Evolutionary conservation across 257 asterid genomes (phyloP), one percentile per base, ranked within the genome.

Genomic region (Lycium ferocissimum): DNA sequence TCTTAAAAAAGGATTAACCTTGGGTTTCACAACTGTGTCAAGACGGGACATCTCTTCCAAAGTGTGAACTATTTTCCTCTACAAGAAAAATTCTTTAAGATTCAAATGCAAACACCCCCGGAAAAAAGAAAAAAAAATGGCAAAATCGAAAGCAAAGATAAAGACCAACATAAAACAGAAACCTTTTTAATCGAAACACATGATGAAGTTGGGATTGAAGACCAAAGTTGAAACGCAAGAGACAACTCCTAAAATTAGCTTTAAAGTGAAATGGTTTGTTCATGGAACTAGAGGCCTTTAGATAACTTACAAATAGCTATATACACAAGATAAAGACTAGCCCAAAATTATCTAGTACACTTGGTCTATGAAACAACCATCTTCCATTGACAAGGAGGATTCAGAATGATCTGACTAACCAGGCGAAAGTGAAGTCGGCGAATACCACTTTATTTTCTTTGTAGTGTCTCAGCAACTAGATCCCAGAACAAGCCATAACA

Each of bases 321-420:
- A 3, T 7, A 76, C 14, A 26, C 20, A 51, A 14, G 65, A 51
- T 76, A 53, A 53, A 54, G 26, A 76, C 26, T 76, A 51, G 82
- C 82, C 63, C 49, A 53, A 76, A 76, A 53, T 76, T 65, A 76
- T 15, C 82, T 76, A 14, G 49, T 33, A 53, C 82, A 26, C 47
- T 76, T 63, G 82, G 15, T 76, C 47, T 26, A 4, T 53, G 47
- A 76, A 76, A 26, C 15, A 26, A n/a, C 26, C 65, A 51, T 26
- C 82, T 51, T 76, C 47, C 82, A 15, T 13, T 26, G 62, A 7
- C 65, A 3, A 22, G 26, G 22, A 76, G 65, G 38, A 4, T 26
- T 53, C 82, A 51, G 26, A 76, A 51, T 49, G 54, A 76, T 76
- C 65, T 9, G 80, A 72, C 80, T 26, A 76, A 51, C 82, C 47